A percentile compares a stretch with the other conserved stretches of the same genome.
These are phyloP conservation scores for Rhizopogon sp. DNA, from an alignment of 768 basidiomycete genomes.

Conservation along the genomic window DNA sequence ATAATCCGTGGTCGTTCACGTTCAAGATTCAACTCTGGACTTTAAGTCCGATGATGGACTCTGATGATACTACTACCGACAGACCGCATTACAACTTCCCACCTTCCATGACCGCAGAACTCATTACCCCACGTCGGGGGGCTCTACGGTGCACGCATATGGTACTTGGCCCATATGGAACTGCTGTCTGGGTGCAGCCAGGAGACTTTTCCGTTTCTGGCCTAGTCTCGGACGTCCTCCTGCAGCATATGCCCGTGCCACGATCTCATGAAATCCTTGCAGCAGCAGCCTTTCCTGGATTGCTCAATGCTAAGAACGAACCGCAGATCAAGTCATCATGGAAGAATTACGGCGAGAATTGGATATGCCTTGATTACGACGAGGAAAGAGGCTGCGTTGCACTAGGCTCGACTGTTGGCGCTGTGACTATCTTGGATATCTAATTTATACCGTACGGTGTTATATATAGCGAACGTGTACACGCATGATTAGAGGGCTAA, in stretches of 20 bases:
- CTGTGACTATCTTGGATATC: slow-evolving; percentile 37
- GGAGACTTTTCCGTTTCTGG: slow-evolving; percentile 38
- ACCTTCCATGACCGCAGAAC: slow-evolving; percentile 33
- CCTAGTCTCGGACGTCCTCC: slow-evolving; percentile 22
- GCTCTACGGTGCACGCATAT: slow-evolving; percentile 51
- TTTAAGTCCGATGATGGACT: slow-evolving; percentile 29
- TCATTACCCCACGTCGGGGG: slow-evolving; percentile 39
- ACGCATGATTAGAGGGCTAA: neutral
- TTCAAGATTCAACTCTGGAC: slow-evolving; percentile 49
- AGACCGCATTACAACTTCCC: slow-evolving; percentile 38
- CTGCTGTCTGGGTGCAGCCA: slow-evolving; percentile 62
- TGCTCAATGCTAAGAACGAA: slow-evolving; percentile 11
- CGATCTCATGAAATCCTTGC: slow-evolving; percentile 37
- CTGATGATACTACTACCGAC: slow-evolving; percentile 12
- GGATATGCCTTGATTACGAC: slow-evolving; percentile 61
- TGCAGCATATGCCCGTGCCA: slow-evolving; percentile 10
- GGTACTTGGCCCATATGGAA: slow-evolving; percentile 48
- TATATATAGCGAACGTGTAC: neutral
- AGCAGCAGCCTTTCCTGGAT: slow-evolving; percentile 46
- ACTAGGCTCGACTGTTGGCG: slow-evolving; percentile 46
- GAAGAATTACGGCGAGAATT: slow-evolving; percentile 33
- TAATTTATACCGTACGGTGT: slow-evolving; percentile 6
- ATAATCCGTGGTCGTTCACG: slow-evolving; percentile 55
- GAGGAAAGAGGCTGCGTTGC: slow-evolving; percentile 51
- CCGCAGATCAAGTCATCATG: slow-evolving; percentile 27